A percentile compares a stretch with the other conserved stretches of the same genome.
Conservation (phyloP, 495 filamentous ascomycete species). For the Xylaria palmicola region DNA sequence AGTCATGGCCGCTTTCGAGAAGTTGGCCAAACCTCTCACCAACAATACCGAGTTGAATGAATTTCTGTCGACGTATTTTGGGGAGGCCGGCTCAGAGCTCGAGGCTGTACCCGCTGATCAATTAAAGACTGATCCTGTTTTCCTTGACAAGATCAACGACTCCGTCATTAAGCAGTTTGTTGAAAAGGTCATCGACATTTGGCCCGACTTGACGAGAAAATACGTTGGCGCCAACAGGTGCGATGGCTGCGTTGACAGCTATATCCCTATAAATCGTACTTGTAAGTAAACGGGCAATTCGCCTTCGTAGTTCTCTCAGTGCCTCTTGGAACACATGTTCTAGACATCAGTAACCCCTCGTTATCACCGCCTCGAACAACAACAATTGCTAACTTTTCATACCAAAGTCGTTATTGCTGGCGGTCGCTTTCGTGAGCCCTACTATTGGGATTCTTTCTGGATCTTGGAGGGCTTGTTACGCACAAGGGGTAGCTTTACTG, state of each 20-base stretch:
- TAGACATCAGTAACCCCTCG: neutral
- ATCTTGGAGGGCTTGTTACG: constrained; percentile 50
- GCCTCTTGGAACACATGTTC: neutral
- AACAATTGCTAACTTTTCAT: neutral
- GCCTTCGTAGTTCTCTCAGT: neutral
- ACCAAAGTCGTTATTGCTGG: constrained; percentile 47
- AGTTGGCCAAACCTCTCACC: constrained; percentile 43
- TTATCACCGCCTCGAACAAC: neutral
- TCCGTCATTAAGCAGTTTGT: constrained; percentile 45
- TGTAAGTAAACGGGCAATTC: neutral
- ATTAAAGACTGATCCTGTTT: constrained; percentile 41
- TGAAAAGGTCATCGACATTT: constrained; percentile 50
- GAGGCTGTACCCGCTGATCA: constrained; percentile 39
- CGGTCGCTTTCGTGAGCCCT: constrained; percentile 51
- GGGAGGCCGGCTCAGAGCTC: constrained; percentile 47
- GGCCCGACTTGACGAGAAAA: constrained; percentile 49
- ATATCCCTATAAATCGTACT: constrained; percentile 51
- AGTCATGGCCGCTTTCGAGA: constrained; percentile 43
- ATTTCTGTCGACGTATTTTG: constrained; percentile 46
- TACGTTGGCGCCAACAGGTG: constrained; percentile 44
- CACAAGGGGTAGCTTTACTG: constrained; percentile 46
- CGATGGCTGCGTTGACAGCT: constrained; percentile 46
- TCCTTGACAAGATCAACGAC: constrained; percentile 44
- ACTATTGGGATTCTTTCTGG: constrained; percentile 57
- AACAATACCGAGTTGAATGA: constrained; percentile 48